Evolutionary conservation across 2,329 filamentous ascomycete species (phyloP).

Genomic region (Cucurbitaria berberidis): DNA sequence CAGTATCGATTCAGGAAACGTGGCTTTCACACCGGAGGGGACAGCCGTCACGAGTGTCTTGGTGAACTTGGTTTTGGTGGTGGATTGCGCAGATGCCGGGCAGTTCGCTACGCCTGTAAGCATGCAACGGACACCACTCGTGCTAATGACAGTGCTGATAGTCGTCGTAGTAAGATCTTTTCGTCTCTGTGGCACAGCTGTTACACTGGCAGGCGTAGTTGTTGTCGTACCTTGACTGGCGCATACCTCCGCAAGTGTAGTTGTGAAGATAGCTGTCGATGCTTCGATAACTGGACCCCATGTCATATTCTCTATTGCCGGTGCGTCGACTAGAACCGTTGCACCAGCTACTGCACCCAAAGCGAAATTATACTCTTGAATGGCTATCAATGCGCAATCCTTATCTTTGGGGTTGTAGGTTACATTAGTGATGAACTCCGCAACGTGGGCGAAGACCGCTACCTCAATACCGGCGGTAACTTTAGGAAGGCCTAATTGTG

Average conservation of each 20-base stretch:
- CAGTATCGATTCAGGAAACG: conserved; percentile 50
- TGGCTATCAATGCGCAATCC: conserved; percentile 55
- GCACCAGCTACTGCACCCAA: conserved; percentile 63
- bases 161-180: conserved; percentile 51
- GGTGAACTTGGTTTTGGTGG: conserved; percentile 46
- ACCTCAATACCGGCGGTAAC: conserved; percentile 57
- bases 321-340: conserved; percentile 51
- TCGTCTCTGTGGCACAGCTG: conserved; percentile 12
- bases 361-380: conserved; percentile 59
- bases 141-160: conserved; percentile 50
- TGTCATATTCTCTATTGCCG: conserved; percentile 33
- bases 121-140: conserved; percentile 55
- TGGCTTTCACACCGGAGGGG: conserved; percentile 39
- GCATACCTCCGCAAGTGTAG: conserved; percentile 56
- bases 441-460: conserved; percentile 59
- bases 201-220: not conserved
- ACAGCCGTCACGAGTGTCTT: conserved; percentile 51
- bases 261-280: conserved; percentile 60
- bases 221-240: conserved; percentile 34
- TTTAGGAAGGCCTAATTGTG: conserved; percentile 10
- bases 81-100: conserved; percentile 58
- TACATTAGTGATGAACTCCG: conserved; percentile 61
- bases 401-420: conserved; percentile 48
- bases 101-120: conserved; percentile 56
- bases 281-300: conserved; percentile 60